phyloP scores from a whole-genome alignment of 164 flowering plant genomes.

The Nymphaea thermarum region DNA sequence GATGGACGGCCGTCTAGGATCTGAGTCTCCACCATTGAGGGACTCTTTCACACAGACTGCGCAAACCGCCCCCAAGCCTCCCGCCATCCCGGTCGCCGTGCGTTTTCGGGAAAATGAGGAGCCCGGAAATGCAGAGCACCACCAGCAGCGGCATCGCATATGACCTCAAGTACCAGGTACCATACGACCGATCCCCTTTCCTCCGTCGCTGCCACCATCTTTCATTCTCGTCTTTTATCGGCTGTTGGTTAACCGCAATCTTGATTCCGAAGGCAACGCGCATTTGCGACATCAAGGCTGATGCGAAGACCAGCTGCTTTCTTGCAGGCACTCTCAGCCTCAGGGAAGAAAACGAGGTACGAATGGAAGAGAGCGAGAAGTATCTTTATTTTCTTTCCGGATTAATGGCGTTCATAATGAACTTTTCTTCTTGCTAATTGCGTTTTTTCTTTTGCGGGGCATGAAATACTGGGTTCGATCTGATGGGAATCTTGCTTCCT shows the following conservation, averaged over 20 bases:
- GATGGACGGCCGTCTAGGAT: no score
- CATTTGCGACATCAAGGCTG: constrained; percentile 91
- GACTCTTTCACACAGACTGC: no score
- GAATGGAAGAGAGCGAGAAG: background rate
- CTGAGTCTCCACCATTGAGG: no score
- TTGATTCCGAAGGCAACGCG: constrained; percentile 60
- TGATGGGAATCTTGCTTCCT: background rate
- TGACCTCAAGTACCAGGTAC: constrained; percentile 90
- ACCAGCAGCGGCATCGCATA: constrained; percentile 71
- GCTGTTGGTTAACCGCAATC: background rate
- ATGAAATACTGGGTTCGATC: background rate
- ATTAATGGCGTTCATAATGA: background rate
- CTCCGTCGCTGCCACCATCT: background rate
- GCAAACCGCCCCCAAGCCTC: no score
- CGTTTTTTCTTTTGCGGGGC: background rate
- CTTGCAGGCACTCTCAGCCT: constrained; percentile 93
- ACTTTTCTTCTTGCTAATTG: background rate
- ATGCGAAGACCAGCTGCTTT: constrained; percentile 82
- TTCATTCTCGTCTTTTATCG: background rate
- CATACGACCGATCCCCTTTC: background rate
- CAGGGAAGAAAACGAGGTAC: constrained; percentile 95
- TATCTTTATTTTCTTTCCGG: background rate
- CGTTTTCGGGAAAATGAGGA: background rate
- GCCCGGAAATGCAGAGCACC: constrained; percentile 62
- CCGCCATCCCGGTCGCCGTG: no score